Percentiles rank a stretch among this genome's conserved stretches.
phyloP scores from a whole-genome alignment of 441 rosid genomes.

The Heliophila coronopifolia region DNA sequence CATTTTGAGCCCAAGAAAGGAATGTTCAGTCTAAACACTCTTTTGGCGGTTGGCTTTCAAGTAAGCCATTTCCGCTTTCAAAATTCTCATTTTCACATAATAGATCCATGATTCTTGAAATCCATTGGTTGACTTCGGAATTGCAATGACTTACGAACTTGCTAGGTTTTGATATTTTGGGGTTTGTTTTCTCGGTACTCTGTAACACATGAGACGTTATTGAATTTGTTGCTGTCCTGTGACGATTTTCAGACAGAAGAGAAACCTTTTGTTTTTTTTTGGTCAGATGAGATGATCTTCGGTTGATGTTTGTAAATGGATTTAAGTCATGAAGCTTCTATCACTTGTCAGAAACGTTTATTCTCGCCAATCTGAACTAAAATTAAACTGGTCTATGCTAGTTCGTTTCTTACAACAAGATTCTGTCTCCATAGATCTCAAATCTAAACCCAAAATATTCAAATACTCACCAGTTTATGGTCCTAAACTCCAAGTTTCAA shows the following conservation, averaged over 20 bases:
- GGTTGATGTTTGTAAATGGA: slow-evolving; percentile 15
- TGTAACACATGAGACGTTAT: slow-evolving; percentile 1
- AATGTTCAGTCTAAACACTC: no score
- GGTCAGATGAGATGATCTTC: slow-evolving; percentile 13
- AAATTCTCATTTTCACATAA: neutral
- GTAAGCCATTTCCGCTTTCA: neutral
- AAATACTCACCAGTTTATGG: slow-evolving; percentile 58
- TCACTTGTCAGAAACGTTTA: slow-evolving; percentile 31
- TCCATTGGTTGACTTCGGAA: slow-evolving; percentile 5
- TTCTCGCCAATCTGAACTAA: slow-evolving; percentile 21
- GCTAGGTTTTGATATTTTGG: slow-evolving; percentile 13
- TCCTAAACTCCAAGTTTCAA: slow-evolving; percentile 54
- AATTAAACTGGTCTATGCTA: slow-evolving; percentile 36
- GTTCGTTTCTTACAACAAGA: slow-evolving; percentile 52
- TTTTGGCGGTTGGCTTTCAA: no score
- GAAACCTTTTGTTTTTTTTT: neutral
- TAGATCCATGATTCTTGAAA: neutral
- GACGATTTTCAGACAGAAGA: neutral
- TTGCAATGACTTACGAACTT: slow-evolving; percentile 3
- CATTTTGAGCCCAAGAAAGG: no score
- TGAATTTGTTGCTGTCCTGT: slow-evolving; percentile 1
- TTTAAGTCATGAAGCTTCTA: slow-evolving; percentile 39
- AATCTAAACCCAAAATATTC: slow-evolving; percentile 44
- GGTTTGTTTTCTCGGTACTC: no score
- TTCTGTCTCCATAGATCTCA: slow-evolving; percentile 50